Evolutionary conservation across 2,329 filamentous ascomycete species (phyloP).

Genomic region (Oidium heveae): DNA sequence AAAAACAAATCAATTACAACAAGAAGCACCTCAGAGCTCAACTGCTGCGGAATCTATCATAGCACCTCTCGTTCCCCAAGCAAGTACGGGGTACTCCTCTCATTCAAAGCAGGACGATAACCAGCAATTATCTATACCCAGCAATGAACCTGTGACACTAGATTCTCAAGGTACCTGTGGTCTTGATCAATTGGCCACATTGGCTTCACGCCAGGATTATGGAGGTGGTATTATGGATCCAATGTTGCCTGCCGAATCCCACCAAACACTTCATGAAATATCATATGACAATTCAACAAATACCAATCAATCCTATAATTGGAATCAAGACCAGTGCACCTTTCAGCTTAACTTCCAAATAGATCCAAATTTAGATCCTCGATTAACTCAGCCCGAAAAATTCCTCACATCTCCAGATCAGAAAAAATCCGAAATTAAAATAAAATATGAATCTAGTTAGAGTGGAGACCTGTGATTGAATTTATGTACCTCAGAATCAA

Average conservation of each 20-base stretch:
- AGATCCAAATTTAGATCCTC: too few species aligned
- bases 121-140: slow-evolving; percentile 5
- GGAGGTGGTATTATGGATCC: slow-evolving; percentile 6
- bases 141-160: slow-evolving; percentile 4
- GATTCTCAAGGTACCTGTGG: slow-evolving; percentile 6
- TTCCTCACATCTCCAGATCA: too few species aligned
- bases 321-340: too few species aligned
- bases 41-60: not conserved
- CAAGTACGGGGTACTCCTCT: not conserved
- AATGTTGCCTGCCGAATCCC: not conserved
- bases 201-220: slow-evolving; percentile 7
- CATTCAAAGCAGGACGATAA: slow-evolving; percentile 1
- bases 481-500: too few species aligned
- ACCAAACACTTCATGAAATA: too few species aligned
- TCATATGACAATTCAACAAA: too few species aligned
- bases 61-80: slow-evolving; percentile 3
- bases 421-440: too few species aligned
- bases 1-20: not conserved
- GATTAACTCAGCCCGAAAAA: too few species aligned
- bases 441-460: too few species aligned
- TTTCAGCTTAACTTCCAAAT: too few species aligned
- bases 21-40: not conserved
- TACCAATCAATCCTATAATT: too few species aligned
- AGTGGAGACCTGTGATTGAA: too few species aligned
- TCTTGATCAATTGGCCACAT: slow-evolving; percentile 7